Evolutionary conservation across 1,284 basidiomycete species (phyloP).

Genomic region (Apiotrichum akiyoshidainum): DNA sequence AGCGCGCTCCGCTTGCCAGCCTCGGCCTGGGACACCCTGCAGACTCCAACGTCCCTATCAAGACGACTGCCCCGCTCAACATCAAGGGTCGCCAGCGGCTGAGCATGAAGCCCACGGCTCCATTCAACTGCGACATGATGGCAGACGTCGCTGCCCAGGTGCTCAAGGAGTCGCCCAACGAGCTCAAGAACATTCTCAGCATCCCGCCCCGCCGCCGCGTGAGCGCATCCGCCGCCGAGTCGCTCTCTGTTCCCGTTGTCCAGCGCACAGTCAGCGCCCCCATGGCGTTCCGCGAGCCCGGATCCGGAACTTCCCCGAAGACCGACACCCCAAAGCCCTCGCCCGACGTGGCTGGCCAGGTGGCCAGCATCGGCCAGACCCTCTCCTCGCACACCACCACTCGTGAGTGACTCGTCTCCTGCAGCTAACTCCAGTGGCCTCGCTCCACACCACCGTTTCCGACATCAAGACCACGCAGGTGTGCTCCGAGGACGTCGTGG

Average conservation of each 20-base stretch:
- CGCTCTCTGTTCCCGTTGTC: not conserved
- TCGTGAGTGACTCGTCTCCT: not conserved
- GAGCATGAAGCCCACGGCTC: not conserved
- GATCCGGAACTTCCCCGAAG: not conserved
- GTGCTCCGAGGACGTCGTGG: not conserved
- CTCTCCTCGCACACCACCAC: too few species aligned
- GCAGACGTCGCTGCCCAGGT: not conserved
- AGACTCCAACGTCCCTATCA: not conserved
- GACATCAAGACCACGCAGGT: not conserved
- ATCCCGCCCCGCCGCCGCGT: slow-evolving; percentile 1
- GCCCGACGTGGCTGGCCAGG: not conserved
- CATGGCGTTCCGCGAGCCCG: not conserved
- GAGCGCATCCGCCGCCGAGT: not conserved
- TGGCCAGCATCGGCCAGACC: not conserved
- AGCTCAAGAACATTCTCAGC: slow-evolving; percentile 6
- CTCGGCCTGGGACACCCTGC: not conserved
- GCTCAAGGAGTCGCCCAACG: not conserved
- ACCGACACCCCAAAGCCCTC: not conserved
- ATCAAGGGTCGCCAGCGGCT: not conserved
- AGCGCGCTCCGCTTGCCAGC: not conserved
- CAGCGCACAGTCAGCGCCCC: not conserved
- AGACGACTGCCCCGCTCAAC: not conserved
- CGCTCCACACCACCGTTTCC: not conserved
- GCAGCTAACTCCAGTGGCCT: not conserved
- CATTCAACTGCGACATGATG: not conserved